phyloP scores from a whole-genome alignment of 148 eudicot species.

The Cornus controversa region DNA sequence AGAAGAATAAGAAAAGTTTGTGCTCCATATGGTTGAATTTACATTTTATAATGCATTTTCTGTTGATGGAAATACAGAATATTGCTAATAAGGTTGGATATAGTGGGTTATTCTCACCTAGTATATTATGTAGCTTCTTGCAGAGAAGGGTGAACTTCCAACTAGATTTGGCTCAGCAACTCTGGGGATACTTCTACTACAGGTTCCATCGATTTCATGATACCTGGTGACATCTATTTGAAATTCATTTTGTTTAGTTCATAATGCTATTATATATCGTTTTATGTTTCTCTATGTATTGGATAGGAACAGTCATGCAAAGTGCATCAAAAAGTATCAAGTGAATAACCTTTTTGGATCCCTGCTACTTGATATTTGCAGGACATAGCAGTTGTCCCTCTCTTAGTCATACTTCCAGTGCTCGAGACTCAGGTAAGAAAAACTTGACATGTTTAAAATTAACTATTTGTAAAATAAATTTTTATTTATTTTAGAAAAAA shows the following conservation, averaged over 20 bases:
- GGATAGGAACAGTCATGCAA: slow-evolving; percentile 13
- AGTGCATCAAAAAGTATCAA: slow-evolving; percentile 16
- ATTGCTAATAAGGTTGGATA: neutral
- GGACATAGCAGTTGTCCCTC: slow-evolving; percentile 99
- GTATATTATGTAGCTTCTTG: slow-evolving; percentile 71
- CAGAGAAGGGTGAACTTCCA: slow-evolving; percentile 98
- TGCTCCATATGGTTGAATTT: neutral
- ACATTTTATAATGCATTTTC: neutral
- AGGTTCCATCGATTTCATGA: slow-evolving; percentile 45
- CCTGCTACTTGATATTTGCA: slow-evolving; percentile 49
- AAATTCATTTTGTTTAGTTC: neutral
- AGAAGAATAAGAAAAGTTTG: neutral
- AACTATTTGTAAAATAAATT: neutral
- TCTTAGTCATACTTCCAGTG: slow-evolving; percentile 93
- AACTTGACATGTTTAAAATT: neutral
- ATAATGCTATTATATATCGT: slow-evolving; percentile 4
- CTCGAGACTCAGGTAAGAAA: slow-evolving; percentile 87
- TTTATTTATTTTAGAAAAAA: neutral
- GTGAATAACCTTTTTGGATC: slow-evolving; percentile 19
- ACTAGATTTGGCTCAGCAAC: slow-evolving; percentile 97
- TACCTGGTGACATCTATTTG: slow-evolving; percentile 8
- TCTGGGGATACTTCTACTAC: slow-evolving; percentile 88
- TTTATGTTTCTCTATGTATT: slow-evolving; percentile 9
- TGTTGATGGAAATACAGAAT: neutral
- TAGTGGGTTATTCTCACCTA: slow-evolving; percentile 22